Conservation (phyloP, 768 basidiomycete genomes). For the Termitomyces eurrhizus region DNA sequence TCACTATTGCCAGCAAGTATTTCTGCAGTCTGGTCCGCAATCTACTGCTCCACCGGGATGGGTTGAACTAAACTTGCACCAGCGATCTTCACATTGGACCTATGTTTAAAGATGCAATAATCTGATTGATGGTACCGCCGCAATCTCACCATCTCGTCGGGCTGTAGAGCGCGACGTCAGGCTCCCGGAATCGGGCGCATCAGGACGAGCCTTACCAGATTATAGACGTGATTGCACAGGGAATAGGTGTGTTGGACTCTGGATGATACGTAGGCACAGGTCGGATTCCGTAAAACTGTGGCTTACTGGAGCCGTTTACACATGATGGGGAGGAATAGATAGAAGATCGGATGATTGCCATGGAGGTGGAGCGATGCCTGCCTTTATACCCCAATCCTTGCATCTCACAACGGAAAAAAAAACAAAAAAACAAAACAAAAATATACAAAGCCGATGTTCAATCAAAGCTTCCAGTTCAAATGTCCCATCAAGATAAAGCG, state of each 20-base stretch:
- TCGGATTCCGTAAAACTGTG: constrained; percentile 6
- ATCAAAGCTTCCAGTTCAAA: constrained; percentile 12
- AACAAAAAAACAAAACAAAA: constrained; percentile 15
- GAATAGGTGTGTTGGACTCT: constrained; percentile 62
- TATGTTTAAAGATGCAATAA: constrained; percentile 25
- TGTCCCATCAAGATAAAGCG: constrained; percentile 17
- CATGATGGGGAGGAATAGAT: constrained; percentile 38
- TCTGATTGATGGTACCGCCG: neutral
- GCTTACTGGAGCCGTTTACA: constrained; percentile 70
- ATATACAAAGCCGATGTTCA: constrained; percentile 8
- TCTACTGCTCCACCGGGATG: constrained; percentile 42
- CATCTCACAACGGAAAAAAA: constrained; percentile 3
- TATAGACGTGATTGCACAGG: constrained; percentile 50
- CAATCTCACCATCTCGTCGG: constrained; percentile 51
- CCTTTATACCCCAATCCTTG: constrained; percentile 12
- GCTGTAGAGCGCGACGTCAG: constrained; percentile 31
- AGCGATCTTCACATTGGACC: constrained; percentile 62
- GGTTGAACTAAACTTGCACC: constrained; percentile 67
- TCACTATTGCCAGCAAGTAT: constrained; percentile 78
- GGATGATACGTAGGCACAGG: constrained; percentile 15
- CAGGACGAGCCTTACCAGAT: constrained; percentile 38
- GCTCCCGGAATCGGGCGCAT: neutral
- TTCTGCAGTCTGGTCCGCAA: constrained; percentile 56
- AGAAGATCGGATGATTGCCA: constrained; percentile 14
- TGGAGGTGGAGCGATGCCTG: constrained; percentile 9